Base-by-base conservation (phyloP, 108 stramenopile species). In the Cyclotella atomus region DNA sequence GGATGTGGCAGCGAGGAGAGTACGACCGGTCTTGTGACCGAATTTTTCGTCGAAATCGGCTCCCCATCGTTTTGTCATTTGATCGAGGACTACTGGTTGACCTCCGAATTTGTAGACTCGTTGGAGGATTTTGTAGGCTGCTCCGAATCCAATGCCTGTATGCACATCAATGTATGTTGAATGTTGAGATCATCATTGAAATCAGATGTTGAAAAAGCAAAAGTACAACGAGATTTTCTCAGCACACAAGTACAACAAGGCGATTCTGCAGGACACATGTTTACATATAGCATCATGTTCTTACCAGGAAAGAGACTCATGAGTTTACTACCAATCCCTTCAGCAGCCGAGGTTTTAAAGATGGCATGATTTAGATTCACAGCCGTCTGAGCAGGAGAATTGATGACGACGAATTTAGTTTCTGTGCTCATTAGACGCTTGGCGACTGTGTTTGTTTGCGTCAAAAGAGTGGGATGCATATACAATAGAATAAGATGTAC, bases 91-190 rank as follows among this genome's bases (percentile, higher is more conserved):
- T 34, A 86, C 74, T 9, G 87, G 89, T 75, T 92, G 91, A 14
- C 91, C 91, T 32, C 91, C 89, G 44, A 70, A 92, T 62, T 92
- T 92, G 82, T 92, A 92, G 14, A 88, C 79, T 30, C 91, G 87
- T 68, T 92, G 90, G 27, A 87, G 76, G 61, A 92, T 83, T 85
- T 92, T 92, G 85, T 92, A 92, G 21, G 77, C 91, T 16, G 88
- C 90, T 30, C 88, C 91, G 44, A 88, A 92, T 17, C 89, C 88
- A 49, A 92, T 79, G 3, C n/a, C n/a, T n/a, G n/a, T n/a, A n/a
- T n/a, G n/a, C n/a, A n/a, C n/a, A n/a, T n/a, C n/a, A n/a, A n/a
- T n/a, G n/a, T n/a, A n/a, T n/a, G n/a, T n/a, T n/a, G n/a, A n/a
- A n/a, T n/a, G n/a, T n/a, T n/a, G n/a, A n/a, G n/a, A n/a, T n/a